Conservation (phyloP, 1,284 basidiomycete species). For the Testicularia cyperi region DNA sequence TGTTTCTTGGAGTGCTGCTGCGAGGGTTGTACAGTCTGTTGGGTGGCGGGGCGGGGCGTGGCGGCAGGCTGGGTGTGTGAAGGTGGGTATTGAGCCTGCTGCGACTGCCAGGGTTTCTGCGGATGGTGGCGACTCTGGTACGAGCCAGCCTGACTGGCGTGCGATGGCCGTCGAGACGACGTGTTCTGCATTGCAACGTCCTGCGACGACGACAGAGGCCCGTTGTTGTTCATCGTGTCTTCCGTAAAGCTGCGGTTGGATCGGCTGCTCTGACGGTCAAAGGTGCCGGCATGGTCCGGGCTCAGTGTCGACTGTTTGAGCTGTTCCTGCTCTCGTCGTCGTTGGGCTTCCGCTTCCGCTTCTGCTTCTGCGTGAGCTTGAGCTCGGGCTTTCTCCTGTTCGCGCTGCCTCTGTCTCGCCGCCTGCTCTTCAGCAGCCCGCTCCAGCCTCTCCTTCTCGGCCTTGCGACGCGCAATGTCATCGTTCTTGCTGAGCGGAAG, state of each 20-base stretch:
- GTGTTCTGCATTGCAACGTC: not conserved
- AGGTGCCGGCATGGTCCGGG: not conserved
- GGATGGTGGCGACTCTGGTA: not conserved
- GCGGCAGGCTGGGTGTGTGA: not conserved
- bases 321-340: not conserved
- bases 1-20: not conserved
- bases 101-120: not conserved
- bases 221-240: not conserved
- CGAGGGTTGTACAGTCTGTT: not conserved
- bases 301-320: not conserved
- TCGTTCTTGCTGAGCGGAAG: slow-evolving; percentile 39
- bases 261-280: not conserved
- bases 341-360: not conserved
- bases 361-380: slow-evolving; percentile 4
- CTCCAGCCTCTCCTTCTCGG: not conserved
- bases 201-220: not conserved
- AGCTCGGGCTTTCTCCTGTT: not conserved
- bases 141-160: not conserved
- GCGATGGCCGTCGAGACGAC: not conserved
- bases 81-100: not conserved
- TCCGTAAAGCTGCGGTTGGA: not conserved
- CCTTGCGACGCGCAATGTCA: slow-evolving; percentile 3
- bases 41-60: not conserved
- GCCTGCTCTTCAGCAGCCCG: not conserved
- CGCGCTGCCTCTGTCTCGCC: not conserved